A percentile compares a stretch with the other conserved stretches of the same genome.
Evolutionary conservation across 192 early-diverging fungal genomes (phyloP).

Genomic region (Coemansia pectinata): DNA sequence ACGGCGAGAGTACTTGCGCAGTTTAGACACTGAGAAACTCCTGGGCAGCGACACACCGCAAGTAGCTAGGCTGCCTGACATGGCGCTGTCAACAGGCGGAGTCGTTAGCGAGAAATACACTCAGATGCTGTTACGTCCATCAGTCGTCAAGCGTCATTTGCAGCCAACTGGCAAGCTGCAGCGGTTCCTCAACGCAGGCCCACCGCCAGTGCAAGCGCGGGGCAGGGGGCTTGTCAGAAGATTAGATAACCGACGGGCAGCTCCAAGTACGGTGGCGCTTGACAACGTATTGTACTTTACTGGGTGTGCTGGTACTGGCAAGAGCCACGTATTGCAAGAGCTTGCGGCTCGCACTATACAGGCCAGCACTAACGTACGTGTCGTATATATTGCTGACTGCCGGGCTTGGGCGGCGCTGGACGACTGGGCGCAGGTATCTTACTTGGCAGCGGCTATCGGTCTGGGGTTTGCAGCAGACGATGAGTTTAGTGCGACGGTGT

Average conservation of each 20-base stretch:
- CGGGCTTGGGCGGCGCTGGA: background rate
- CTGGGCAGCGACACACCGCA: background rate
- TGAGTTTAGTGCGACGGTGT: background rate
- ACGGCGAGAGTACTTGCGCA: background rate
- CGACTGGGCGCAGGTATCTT: background rate
- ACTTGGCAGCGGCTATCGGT: background rate
- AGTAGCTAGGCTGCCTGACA: background rate
- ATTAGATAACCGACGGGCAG: no score
- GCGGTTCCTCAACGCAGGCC: background rate
- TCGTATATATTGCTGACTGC: slow-evolving; percentile 6
- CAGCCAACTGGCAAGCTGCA: background rate
- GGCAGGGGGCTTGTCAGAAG: background rate
- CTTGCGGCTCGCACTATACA: background rate
- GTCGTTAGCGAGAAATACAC: background rate
- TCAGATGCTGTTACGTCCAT: background rate
- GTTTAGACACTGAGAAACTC: no score
- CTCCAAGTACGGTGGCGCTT: background rate
- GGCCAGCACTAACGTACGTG: background rate
- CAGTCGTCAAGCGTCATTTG: background rate
- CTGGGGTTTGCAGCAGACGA: background rate
- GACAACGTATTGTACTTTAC: background rate
- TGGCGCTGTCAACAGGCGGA: background rate
- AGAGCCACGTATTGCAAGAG: slow-evolving; percentile 12
- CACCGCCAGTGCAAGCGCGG: background rate
- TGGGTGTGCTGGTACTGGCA: slow-evolving; percentile 10